Evolutionary conservation across 1,139 yeast species (phyloP).

Genomic region (Suhomyces ambrosiae): DNA sequence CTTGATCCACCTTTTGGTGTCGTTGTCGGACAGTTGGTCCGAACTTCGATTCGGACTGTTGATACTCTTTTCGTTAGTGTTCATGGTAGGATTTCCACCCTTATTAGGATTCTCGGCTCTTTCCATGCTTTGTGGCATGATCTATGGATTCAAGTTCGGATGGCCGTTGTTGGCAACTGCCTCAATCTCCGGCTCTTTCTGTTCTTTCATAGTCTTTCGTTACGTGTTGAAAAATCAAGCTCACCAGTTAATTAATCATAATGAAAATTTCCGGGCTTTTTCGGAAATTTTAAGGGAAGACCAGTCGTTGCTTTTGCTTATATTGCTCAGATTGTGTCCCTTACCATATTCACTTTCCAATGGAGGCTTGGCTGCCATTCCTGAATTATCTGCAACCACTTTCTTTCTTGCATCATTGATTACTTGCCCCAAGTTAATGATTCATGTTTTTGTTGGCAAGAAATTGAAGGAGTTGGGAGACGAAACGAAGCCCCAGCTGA

Average conservation of each 20-base stretch:
- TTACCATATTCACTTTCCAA: slow-evolving; percentile 90
- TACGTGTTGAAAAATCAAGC: slow-evolving; percentile 63
- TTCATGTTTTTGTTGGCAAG: slow-evolving; percentile 80
- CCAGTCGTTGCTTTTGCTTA: slow-evolving; percentile 63
- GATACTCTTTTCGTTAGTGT: slow-evolving; percentile 50
- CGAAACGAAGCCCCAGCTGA: slow-evolving; percentile 47
- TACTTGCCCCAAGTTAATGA: slow-evolving; percentile 78
- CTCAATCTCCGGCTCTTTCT: slow-evolving; percentile 71
- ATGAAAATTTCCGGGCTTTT: slow-evolving; percentile 72
- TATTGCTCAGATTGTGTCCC: slow-evolving; percentile 82
- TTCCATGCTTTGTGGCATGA: slow-evolving; percentile 73
- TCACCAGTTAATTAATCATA: slow-evolving; percentile 44
- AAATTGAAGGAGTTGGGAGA: slow-evolving; percentile 73
- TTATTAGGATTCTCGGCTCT: slow-evolving; percentile 77
- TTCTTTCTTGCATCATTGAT: slow-evolving; percentile 72
- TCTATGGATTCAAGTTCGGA: slow-evolving; percentile 79
- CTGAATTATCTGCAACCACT: slow-evolving; percentile 61
- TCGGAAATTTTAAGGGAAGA: slow-evolving; percentile 70
- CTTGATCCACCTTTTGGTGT: slow-evolving; percentile 46
- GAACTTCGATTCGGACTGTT: slow-evolving; percentile 52
- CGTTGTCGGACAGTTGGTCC: slow-evolving; percentile 49
- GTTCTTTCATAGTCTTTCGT: slow-evolving; percentile 70
- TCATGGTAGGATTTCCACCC: slow-evolving; percentile 75
- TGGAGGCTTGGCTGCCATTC: slow-evolving; percentile 88
- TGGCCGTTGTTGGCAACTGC: slow-evolving; percentile 76